These are phyloP conservation scores for sorghum (Sorghum bicolor) DNA, from an alignment of 176 grass and related monocot genomes.

Conservation along the genomic window Sorghum_bicolor_NCBIv3 NC_012878.2:53492001-53492500, in stretches of 20 bases:
- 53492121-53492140: neutral
- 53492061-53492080: neutral
- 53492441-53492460: neutral
- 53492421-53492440: neutral
- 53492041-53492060: neutral
- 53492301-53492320: conserved; percentile 65
- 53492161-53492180: neutral
- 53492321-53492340: conserved; percentile 68
- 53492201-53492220: conserved; percentile 5
- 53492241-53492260: conserved; percentile 5
- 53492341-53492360: conserved; percentile 53
- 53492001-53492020: conserved; percentile 21
- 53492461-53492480: neutral
- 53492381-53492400: neutral
- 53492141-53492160: conserved; percentile 23
- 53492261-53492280: conserved; percentile 31
- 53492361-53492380: conserved; percentile 31
- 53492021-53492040: conserved; percentile 10
- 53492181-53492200: neutral
- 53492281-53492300: conserved; percentile 52
- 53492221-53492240: conserved; percentile 18
- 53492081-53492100: neutral
- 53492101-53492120: neutral
- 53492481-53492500: neutral
- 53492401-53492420: neutral